These are phyloP conservation scores for Pythium sp. DNA, from an alignment of 352 stramenopile genomes.

Conservation along the genomic window DNA sequence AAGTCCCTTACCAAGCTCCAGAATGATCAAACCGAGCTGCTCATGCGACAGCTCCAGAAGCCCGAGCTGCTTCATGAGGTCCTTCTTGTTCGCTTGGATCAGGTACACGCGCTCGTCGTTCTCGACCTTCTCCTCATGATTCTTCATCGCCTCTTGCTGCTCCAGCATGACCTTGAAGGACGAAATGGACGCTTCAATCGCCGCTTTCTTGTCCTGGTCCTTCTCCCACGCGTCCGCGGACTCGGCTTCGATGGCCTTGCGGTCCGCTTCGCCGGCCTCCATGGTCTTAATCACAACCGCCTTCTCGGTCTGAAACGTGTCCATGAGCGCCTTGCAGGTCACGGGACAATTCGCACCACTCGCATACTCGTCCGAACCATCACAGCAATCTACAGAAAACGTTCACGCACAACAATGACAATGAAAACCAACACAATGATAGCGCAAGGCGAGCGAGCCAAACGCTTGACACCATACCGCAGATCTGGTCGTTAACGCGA, in stretches of 20 bases:
- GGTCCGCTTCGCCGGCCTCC: slow-evolving; percentile 56
- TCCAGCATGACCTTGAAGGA: slow-evolving; percentile 37
- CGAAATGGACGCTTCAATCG: slow-evolving; percentile 25
- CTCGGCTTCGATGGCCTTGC: slow-evolving; percentile 29
- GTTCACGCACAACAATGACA: background rate
- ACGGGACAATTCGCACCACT: slow-evolving; percentile 42
- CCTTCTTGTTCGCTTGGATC: slow-evolving; percentile 35
- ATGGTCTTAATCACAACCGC: slow-evolving; percentile 68
- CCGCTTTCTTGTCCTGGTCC: slow-evolving; percentile 28
- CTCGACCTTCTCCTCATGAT: slow-evolving; percentile 46
- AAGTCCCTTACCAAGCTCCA: slow-evolving; percentile 51
- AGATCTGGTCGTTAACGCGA: slow-evolving; percentile 74
- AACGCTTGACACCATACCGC: slow-evolving; percentile 30
- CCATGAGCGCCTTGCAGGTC: slow-evolving; percentile 41
- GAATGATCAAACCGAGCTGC: slow-evolving; percentile 54
- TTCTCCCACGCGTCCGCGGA: slow-evolving; percentile 34
- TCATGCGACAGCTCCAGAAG: slow-evolving; percentile 52
- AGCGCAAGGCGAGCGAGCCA: background rate
- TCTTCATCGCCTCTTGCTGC: slow-evolving; percentile 35
- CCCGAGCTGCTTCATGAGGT: slow-evolving; percentile 56
- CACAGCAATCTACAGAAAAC: slow-evolving; percentile 65
- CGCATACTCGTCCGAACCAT: slow-evolving; percentile 82
- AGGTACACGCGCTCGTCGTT: slow-evolving; percentile 44
- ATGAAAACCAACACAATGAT: background rate
- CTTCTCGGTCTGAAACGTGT: slow-evolving; percentile 43